A percentile compares a stretch with the other conserved stretches of the same genome.
These are phyloP conservation scores for Yamadazyma membranifaciens DNA, from an alignment of 1,139 yeast genomes.

Conservation along the genomic window DNA sequence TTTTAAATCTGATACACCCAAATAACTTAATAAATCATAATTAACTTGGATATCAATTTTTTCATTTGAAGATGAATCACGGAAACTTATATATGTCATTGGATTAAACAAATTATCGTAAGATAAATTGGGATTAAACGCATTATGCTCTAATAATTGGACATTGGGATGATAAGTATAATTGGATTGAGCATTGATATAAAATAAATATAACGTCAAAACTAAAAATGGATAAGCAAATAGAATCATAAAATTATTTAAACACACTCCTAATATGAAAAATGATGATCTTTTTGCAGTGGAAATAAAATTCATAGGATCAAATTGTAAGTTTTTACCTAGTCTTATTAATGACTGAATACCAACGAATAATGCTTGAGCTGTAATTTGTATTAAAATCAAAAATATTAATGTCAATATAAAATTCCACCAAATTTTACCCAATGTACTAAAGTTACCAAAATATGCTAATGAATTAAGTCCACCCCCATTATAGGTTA, in stretches of 20 bases:
- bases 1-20: neutral
- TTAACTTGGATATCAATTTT: constrained; percentile 7
- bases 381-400: constrained; percentile 22
- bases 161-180: constrained; percentile 18
- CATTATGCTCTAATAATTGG: constrained; percentile 18
- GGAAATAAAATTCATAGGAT: constrained; percentile 9
- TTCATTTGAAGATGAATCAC: neutral
- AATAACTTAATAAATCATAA: neutral
- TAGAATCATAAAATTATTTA: constrained; percentile 31
- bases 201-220: constrained; percentile 38
- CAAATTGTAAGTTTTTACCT: constrained; percentile 1
- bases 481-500: constrained; percentile 34
- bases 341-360: constrained; percentile 2
- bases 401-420: constrained; percentile 33
- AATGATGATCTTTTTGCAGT: constrained; percentile 23
- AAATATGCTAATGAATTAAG: constrained; percentile 30
- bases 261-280: constrained; percentile 31
- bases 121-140: constrained; percentile 27
- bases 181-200: constrained; percentile 19
- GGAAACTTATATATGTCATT: constrained; percentile 9
- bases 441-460: constrained; percentile 23
- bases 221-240: constrained; percentile 49
- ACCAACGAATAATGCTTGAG: constrained; percentile 17
- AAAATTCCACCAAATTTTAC: constrained; percentile 44
- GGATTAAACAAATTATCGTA: constrained; percentile 27